These are phyloP conservation scores for Coemansia sp. DNA, from an alignment of 192 early-diverging fungal genomes.

Conservation along the genomic window DNA sequence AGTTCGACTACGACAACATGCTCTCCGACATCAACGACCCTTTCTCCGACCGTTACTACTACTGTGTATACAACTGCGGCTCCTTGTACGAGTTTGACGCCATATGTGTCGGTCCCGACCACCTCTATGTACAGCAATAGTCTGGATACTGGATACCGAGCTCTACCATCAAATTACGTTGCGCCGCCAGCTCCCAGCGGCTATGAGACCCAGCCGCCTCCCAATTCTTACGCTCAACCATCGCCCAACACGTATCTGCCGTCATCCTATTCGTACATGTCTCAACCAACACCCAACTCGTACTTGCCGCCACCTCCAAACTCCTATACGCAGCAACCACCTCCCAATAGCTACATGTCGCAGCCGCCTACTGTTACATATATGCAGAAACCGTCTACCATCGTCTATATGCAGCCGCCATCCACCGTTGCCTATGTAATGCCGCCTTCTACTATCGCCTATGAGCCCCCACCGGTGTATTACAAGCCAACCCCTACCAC, in stretches of 20 bases:
- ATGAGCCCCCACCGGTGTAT: not conserved
- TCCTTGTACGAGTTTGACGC: not conserved
- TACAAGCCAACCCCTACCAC: not conserved
- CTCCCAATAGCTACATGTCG: not conserved
- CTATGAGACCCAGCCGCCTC: not conserved
- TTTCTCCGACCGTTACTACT: not conserved
- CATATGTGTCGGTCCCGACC: not conserved
- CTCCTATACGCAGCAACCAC: not conserved
- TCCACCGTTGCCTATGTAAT: conserved; percentile 3
- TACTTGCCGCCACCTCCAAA: not conserved
- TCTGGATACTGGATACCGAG: not conserved
- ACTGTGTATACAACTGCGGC: not conserved
- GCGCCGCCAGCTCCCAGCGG: not conserved
- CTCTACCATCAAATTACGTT: not conserved
- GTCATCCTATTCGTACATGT: not conserved
- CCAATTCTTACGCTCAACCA: not conserved
- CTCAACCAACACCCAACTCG: not conserved
- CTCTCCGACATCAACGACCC: not conserved
- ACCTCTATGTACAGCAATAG: not conserved
- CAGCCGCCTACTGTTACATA: not conserved
- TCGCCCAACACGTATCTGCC: not conserved
- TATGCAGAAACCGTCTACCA: not conserved
- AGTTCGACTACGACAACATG: not conserved
- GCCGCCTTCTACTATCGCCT: not conserved
- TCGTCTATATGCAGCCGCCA: not conserved